Base-by-base conservation (phyloP, 2,329 filamentous ascomycete genomes). In the Aspergillus sp. region DNA sequence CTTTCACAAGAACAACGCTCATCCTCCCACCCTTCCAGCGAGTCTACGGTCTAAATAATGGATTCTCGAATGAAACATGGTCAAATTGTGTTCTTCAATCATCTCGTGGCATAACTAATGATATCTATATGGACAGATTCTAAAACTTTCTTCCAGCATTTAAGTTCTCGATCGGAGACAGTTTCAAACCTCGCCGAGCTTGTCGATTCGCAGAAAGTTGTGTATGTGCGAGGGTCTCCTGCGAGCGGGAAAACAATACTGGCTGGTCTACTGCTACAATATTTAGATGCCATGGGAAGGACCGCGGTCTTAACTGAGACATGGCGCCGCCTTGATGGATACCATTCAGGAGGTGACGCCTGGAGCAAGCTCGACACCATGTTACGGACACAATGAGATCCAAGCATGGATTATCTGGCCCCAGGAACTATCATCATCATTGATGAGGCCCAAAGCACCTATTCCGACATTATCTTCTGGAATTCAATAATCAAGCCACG, bases 401-500 rank as follows among this genome's bases (percentile, higher is more conserved):
- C 51, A 39, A 24, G 39, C 30, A 12, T 3, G 15, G 9, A 33
- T 48, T 34, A 45, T 54, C 33, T 59, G 27, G 11, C 59, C 55
- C 13, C 52, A 47, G 47, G 46, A 5, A 57, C 58, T 55, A 30
- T 63, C 5, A 54, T 63, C 33, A 5, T 63, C 46, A 37, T 63
- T 41, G 56, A 63, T 49, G 58, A 60, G 39, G 60, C 60, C 22
- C 60, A 62, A 48, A 33, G 12, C 27, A 56, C 60, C 51, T 62
- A 60, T 45, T 9, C 11, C 5, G 54, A 60, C 33, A 4, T 12
- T 13, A 1, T 20, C 2, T 58, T 62, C 49, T 62, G 58, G 60
- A 51, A 57, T 40, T 37, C 33, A 15, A 45, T 60, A n/a, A 51
- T 61, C 56, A 63, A 63, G 48, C 13, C 56, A 17, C 57, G 46